Conservation (phyloP, 345 rosid genomes). For the Conringia planisiliqua region DNA sequence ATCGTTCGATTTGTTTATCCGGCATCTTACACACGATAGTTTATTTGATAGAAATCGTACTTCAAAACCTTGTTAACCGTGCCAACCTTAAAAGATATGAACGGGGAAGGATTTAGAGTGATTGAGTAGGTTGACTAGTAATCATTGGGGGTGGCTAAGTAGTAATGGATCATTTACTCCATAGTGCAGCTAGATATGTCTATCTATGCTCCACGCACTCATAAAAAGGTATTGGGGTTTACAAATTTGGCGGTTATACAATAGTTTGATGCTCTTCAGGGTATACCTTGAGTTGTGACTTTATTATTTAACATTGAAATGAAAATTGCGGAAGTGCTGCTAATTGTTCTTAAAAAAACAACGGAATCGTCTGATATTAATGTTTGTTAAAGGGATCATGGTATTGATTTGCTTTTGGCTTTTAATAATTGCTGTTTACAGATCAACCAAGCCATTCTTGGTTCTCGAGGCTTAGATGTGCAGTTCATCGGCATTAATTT, state of each 20-base stretch:
- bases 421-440: conserved; percentile 42
- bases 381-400: background rate
- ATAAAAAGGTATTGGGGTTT: background rate
- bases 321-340: conserved; percentile 8
- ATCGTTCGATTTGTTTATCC: background rate
- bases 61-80: background rate
- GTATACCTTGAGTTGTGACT: background rate
- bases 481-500: conserved; percentile 82
- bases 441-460: conserved; percentile 84
- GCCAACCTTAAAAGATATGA: conserved; percentile 1
- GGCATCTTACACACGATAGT: background rate
- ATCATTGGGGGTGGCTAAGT: conserved; percentile 11
- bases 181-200: conserved; percentile 4
- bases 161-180: conserved; percentile 15
- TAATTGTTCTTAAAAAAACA: background rate
- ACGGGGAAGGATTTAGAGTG: conserved; percentile 14
- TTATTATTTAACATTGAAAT: background rate
- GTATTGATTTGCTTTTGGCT: conserved; percentile 16
- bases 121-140: conserved; percentile 10
- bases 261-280: background rate
- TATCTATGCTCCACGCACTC: background rate
- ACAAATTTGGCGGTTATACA: background rate
- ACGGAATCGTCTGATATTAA: background rate
- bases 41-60: background rate
- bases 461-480: conserved; percentile 68